Evolutionary conservation across 2,329 filamentous ascomycete genomes (phyloP), one percentile per base, ranked within the genome.

Genomic region (Botrytis deweyae): DNA sequence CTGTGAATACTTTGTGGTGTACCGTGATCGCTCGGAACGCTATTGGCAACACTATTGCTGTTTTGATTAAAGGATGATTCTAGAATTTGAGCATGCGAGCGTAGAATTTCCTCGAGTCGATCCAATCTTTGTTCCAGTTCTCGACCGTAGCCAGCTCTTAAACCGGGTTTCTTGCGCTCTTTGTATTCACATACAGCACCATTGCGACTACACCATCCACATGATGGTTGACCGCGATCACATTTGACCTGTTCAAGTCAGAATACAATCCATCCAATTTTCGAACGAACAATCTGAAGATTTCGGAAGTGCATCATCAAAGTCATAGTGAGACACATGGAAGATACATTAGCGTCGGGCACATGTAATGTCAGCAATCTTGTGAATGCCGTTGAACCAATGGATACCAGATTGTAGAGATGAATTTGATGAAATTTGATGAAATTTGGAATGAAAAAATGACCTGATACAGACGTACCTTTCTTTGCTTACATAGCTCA

Each of bases 401-500:
- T 40, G 3, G 18, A 42, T 29, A 58, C 10, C 10, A 22, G n/a
- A 12, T 38, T 58, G 18, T 42, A 29, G 49, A 42, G 49, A 62
- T 20, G 25, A 7, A 29, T 2, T 33, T 44, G 40, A 42, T 42
- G 40, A 5, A 33, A 33, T 33, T 33, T 52, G 63, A 61, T 6
- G 25, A 55, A 42, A 12, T 42, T 58, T 18, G 16, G 22, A 5
- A n/a, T n/a, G 33, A 69, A 20, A 42, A 25, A 12, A 20, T 55
- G 49, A 29, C 49, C 52, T 72, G 40, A 72, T 59, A 29, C 52
- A 44, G 33, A 40, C 71, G 42, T 83, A 93, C 92, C 86, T 95
- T 95, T 84, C 93, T 86, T 82, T 92, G 90, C 83, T 95, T 94
- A 85, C 92, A 94, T 70, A 92, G 86, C 83, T 95, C 93, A 80